Evolutionary conservation across 805 yeast genomes (phyloP), one percentile per base, ranked within the genome.

Genomic region (Monosporozyma siamensis): DNA sequence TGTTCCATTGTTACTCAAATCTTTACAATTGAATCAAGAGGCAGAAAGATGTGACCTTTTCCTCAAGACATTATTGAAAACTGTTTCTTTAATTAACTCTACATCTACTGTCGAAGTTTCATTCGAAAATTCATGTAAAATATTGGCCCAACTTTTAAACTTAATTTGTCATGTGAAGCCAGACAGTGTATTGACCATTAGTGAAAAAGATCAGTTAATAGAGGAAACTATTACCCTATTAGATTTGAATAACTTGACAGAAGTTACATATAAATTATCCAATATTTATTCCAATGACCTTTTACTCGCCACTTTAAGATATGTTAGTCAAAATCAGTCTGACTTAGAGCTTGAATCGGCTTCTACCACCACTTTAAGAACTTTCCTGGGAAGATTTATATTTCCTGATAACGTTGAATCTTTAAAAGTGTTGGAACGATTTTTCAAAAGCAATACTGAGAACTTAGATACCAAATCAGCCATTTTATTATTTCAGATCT

Each of bases 1-100:
- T 40, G 63, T 68, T n/a, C 52, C 54, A 14, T 50, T 52, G 15
- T 31, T 60, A 30, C 30, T 52, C 14, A 49, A 49, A 42, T 42
- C 58, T 2, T 45, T 55, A 25, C 46, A 46, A n/a, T 31, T 44
- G 14, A 27, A 27, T 14, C 34, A 30, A 6, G 40, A 40, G 9
- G 17, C 17, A 17, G 11, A 25, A 9, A 47, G 52, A 17, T 14
- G 34, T 6, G 21, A 20, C 6, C 43, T 38, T 18, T 51, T 53
- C 37, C 32, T 52, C n/a, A 18, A 20, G 4, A 46, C 47, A 14
- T 39, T 57, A 22, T 39, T 40, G 24, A 42, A 43, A 23, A 53
- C 58, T 9, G 48, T 56, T 22, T 37, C 37, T 17, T 39, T 52
- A 17, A 42, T 58, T 4, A 60, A 60, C 41, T 49, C 59, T 4